phyloP scores from a whole-genome alignment of 1,284 basidiomycete genomes.

The Cutaneotrichosporon sp. region DNA sequence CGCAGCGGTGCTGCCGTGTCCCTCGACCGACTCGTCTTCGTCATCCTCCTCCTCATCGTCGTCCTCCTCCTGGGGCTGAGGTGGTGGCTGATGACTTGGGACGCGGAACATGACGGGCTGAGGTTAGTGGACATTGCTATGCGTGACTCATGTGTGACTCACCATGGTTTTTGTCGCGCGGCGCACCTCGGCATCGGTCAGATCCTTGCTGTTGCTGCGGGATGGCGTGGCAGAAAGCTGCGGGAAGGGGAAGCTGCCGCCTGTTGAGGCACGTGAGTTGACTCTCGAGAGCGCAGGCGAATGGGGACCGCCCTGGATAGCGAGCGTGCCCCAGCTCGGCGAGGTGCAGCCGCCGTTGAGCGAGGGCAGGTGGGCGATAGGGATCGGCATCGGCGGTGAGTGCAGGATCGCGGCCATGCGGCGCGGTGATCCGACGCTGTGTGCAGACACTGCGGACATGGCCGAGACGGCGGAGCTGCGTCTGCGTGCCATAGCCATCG shows the following conservation, averaged over 20 bases:
- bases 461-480: constrained; percentile 11
- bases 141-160: constrained; percentile 23
- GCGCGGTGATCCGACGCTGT: constrained; percentile 14
- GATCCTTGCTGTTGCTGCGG: constrained; percentile 23
- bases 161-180: constrained; percentile 51
- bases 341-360: constrained; percentile 19
- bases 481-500: neutral
- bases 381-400: constrained; percentile 51
- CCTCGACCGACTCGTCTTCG: constrained; percentile 18
- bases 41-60: constrained; percentile 27
- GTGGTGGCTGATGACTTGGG: constrained; percentile 10
- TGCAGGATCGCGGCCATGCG: constrained; percentile 34
- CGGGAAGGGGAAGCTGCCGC: constrained; percentile 38
- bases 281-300: constrained; percentile 27
- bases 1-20: neutral
- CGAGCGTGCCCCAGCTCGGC: constrained; percentile 42
- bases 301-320: constrained; percentile 38
- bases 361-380: constrained; percentile 51
- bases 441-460: neutral
- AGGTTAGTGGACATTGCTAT: neutral
- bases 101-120: constrained; percentile 49
- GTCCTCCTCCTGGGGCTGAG: constrained; percentile 35
- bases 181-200: constrained; percentile 45
- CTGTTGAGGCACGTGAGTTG: constrained; percentile 11
- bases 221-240: constrained; percentile 7